Base-by-base conservation (phyloP, 176 grass and related monocot species). In the Miscanthus lutarioriparius region DNA sequence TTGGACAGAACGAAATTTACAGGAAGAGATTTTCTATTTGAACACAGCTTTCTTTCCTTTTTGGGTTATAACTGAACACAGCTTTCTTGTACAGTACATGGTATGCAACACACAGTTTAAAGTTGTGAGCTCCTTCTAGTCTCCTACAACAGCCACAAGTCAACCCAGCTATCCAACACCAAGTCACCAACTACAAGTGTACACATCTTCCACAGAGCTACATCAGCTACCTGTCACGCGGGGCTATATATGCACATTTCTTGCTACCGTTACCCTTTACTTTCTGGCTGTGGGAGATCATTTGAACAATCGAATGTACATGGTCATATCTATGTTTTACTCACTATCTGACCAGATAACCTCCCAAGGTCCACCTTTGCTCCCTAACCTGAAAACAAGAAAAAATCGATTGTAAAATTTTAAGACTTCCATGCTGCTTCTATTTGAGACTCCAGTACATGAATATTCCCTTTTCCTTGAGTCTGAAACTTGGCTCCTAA, bases 341-440 rank as follows among this genome's bases (percentile, higher is more conserved):
- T 93, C 86, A 3, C 36, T 77, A 74, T 94, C 76, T 16, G 83
- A 80, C 79, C 69, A 89, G 47, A 91, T 86, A 23, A 61, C 12
- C 58, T 89, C 48, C 92, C 92, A 94, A 3, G 92, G 89, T 72
- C 89, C 89, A 61, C 80, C 84, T 89, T 86, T 89, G 76, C 83
- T 91, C 66, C 86, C 65, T 86, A 94, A 86, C 79, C 92, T 94
- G 80, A 64, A 94, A 84, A 54, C 81, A 54, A 0, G 51, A 47
- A 49, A 5, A 54, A 54, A 7, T 0, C 0, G 3, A 2, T 19
- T 54, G 7, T 13, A 25, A 62, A 12, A 26, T 12, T 12, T 26
- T 26, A 62, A 62, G 10, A 62, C 9, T 11, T 62, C 22, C 58
- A 62, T 61, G 56, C 2, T 54, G 51, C 51, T 54, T 54, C 51